Conservation (phyloP, 2,329 filamentous ascomycete species). For the Coniochaeta hoffmannii region DNA sequence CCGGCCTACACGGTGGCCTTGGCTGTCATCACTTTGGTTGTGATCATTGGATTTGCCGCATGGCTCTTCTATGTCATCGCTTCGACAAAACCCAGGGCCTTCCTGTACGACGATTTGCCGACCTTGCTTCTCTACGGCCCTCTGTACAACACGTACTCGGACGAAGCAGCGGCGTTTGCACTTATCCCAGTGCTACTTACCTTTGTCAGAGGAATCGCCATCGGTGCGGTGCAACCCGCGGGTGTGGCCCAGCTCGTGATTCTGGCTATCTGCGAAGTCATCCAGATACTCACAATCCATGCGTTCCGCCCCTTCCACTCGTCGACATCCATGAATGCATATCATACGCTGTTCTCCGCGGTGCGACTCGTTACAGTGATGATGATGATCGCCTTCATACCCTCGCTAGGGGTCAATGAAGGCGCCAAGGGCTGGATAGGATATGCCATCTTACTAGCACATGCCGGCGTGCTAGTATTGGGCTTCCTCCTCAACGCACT, state of each 20-base stretch:
- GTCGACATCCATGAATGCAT: constrained; percentile 94
- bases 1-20: constrained; percentile 65
- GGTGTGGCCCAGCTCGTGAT: constrained; percentile 90
- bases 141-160: constrained; percentile 94
- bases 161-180: constrained; percentile 85
- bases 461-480: constrained; percentile 77
- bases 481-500: constrained; percentile 90
- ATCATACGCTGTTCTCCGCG: constrained; percentile 77
- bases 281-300: constrained; percentile 78
- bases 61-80: constrained; percentile 81
- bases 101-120: constrained; percentile 87
- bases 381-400: constrained; percentile 76
- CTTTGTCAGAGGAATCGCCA: constrained; percentile 77
- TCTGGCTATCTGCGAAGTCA: constrained; percentile 88
- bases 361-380: constrained; percentile 70
- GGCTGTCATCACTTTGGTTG: constrained; percentile 65
- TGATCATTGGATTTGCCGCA: constrained; percentile 63
- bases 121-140: constrained; percentile 87
- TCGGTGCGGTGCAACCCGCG: constrained; percentile 86
- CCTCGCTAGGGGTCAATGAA: constrained; percentile 70
- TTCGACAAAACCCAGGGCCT: constrained; percentile 71
- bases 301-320: constrained; percentile 86
- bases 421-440: constrained; percentile 89
- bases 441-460: constrained; percentile 81
- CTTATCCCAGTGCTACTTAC: constrained; percentile 80